phyloP scores from a whole-genome alignment of 805 yeast genomes.

The Starmerella apis region DNA sequence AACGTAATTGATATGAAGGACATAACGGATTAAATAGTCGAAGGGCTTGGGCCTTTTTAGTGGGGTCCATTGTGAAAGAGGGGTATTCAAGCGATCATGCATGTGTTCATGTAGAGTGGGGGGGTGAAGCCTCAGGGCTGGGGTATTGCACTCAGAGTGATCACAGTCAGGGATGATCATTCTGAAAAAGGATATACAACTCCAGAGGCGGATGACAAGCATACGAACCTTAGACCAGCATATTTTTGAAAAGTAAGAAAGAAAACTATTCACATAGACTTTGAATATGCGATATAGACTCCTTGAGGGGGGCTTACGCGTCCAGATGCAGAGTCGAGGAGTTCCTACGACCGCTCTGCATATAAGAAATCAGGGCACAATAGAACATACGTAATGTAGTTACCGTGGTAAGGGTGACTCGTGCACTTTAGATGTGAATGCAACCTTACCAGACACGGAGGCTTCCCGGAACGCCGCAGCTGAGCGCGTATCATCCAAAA shows the following conservation, averaged over 20 bases:
- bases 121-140: too few species aligned
- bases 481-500: too few species aligned
- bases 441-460: not conserved
- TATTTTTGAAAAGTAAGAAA: too few species aligned
- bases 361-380: not conserved
- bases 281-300: too few species aligned
- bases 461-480: not conserved
- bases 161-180: not conserved
- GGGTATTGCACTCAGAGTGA: too few species aligned
- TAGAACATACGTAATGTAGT: not conserved
- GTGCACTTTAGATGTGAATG: not conserved
- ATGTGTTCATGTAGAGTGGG: not conserved
- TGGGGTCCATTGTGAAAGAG: not conserved
- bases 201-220: too few species aligned
- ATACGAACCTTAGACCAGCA: too few species aligned
- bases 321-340: too few species aligned
- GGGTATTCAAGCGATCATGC: slow-evolving; percentile 1
- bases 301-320: too few species aligned
- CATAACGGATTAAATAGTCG: slow-evolving; percentile 1
- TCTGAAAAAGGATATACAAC: not conserved
- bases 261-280: too few species aligned
- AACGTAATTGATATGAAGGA: not conserved
- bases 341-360: not conserved
- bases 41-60: not conserved
- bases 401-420: not conserved